Percentiles rank a stretch among this genome's conserved stretches.
These are phyloP conservation scores for Drosera capensis DNA, from an alignment of 148 eudicot species.

Conservation along the genomic window DNA sequence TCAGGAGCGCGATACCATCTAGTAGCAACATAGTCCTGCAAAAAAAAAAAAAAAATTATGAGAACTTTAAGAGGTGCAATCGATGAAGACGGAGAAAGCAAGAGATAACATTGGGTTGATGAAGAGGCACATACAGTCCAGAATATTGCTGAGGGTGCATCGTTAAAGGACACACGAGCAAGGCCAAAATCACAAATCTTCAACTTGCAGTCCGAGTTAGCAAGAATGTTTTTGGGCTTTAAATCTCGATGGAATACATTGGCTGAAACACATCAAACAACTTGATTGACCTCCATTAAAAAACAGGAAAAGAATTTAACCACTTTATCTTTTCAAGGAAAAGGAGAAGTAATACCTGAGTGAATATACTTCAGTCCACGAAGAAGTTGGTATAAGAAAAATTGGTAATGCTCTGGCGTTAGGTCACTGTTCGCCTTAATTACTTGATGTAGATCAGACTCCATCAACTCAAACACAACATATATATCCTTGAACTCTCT, in stretches of 20 bases:
- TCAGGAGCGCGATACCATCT: conserved; percentile 99
- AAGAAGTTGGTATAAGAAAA: conserved; percentile 87
- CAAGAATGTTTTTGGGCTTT: conserved; percentile 89
- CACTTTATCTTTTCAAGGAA: not conserved
- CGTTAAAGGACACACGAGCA: conserved; percentile 88
- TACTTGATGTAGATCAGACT: conserved; percentile 89
- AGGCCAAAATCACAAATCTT: conserved; percentile 96
- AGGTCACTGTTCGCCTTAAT: conserved; percentile 90
- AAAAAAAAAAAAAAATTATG: conserved; percentile 7
- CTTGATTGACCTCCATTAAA: not conserved
- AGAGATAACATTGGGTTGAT: not conserved
- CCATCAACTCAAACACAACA: conserved; percentile 93
- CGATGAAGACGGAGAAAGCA: not conserved
- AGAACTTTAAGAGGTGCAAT: conserved; percentile 3
- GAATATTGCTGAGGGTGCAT: conserved; percentile 80
- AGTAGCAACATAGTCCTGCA: conserved; percentile 88
- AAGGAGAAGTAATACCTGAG: conserved; percentile 32
- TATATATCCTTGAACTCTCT: conserved; percentile 83
- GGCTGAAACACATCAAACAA: conserved; percentile 28
- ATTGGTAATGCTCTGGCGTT: conserved; percentile 75
- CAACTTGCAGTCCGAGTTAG: conserved; percentile 88
- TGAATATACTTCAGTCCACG: conserved; percentile 82
- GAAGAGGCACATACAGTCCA: conserved; percentile 52
- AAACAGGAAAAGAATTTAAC: not conserved
- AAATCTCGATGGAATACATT: conserved; percentile 91